Evolutionary conservation across 2,329 filamentous ascomycete species (phyloP).

Genomic region (Myriosclerotinia scirpicola): DNA sequence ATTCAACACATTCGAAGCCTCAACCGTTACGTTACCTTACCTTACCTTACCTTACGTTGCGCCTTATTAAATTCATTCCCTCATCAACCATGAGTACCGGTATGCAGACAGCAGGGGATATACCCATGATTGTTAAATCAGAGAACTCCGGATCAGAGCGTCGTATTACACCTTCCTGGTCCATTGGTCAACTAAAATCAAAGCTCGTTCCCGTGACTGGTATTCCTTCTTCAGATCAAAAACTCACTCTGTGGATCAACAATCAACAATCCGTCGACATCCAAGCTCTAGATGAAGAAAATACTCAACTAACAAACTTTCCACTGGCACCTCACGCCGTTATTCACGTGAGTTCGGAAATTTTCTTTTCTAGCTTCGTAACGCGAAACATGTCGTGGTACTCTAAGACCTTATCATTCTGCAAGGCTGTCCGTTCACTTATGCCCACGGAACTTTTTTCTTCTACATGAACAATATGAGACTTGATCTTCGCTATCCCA

Average conservation of each 20-base stretch:
- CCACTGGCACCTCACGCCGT: slow-evolving; percentile 73
- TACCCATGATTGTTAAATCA: slow-evolving; percentile 73
- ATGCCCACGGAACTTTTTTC: not conserved
- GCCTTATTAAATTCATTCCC: slow-evolving; percentile 3
- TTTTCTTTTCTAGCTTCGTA: slow-evolving; percentile 16
- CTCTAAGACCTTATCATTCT: slow-evolving; percentile 23
- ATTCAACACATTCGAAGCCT: slow-evolving; percentile 4
- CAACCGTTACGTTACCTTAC: not conserved
- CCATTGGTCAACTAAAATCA: slow-evolving; percentile 75
- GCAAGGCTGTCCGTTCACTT: slow-evolving; percentile 22
- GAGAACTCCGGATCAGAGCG: slow-evolving; percentile 81
- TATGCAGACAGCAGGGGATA: slow-evolving; percentile 50
- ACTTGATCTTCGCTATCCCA: slow-evolving; percentile 19
- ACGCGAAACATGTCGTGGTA: slow-evolving; percentile 25
- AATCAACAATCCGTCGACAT: slow-evolving; percentile 62
- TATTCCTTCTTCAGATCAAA: slow-evolving; percentile 77
- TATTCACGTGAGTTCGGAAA: slow-evolving; percentile 66
- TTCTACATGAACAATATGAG: slow-evolving; percentile 4
- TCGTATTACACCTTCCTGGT: slow-evolving; percentile 90
- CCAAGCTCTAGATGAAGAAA: slow-evolving; percentile 71
- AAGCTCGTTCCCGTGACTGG: slow-evolving; percentile 94
- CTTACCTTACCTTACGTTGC: not conserved
- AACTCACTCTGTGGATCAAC: slow-evolving; percentile 67
- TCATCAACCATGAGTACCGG: slow-evolving; percentile 12
- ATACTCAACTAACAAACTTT: slow-evolving; percentile 62